Evolutionary conservation across 1,284 basidiomycete genomes (phyloP), one percentile per base, ranked within the genome.

Genomic region (Tylopilus sp.): DNA sequence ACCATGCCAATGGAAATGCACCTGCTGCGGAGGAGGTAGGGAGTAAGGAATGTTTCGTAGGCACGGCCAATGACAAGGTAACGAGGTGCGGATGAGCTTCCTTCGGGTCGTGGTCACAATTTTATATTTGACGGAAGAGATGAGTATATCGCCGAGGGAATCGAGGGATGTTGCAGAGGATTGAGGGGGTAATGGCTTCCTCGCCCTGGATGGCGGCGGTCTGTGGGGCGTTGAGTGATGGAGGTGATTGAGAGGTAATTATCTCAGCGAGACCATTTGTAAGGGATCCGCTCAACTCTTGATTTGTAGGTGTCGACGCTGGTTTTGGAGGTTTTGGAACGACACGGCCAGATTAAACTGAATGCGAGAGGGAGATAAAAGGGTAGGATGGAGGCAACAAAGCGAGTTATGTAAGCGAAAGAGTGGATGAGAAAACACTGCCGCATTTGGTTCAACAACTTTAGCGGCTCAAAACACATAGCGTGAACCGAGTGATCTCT

Each of bases 181-280:
- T 98, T 94, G 57, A 98, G 84, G 25, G 81, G 26, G 85, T 79
- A 66, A 98, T 98, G 66, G 94, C 90, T 57, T 76, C 74, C 61
- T 92, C 92, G 71, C 93, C 84, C 94, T 94, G 96, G 64, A 98
- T 98, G 10, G 94, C 94, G 5, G 94, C 94, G 25, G 95, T 98
- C 93, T 94, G 65, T 8, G 37, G 13, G n/a, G 13, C 17, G n/a
- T 24, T 61, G 50, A 50, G 52, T 42, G 22, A 8, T 2, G 5
- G 49, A 4, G 43, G 50, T 10, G 42, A 52, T 41, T 33, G 46
- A 17, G 45, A 19, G 55, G 49, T 99, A 72, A 99, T 86, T 5
- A 98, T 91, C 72, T 99, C 96, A 2, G 97, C 95, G 92, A 99
- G 98, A 43, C 96, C 96, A 68, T 99, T 99, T 40, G 92, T 91